Evolutionary conservation across 495 filamentous ascomycete species (phyloP).

Genomic region (Cryomyces antarcticus): DNA sequence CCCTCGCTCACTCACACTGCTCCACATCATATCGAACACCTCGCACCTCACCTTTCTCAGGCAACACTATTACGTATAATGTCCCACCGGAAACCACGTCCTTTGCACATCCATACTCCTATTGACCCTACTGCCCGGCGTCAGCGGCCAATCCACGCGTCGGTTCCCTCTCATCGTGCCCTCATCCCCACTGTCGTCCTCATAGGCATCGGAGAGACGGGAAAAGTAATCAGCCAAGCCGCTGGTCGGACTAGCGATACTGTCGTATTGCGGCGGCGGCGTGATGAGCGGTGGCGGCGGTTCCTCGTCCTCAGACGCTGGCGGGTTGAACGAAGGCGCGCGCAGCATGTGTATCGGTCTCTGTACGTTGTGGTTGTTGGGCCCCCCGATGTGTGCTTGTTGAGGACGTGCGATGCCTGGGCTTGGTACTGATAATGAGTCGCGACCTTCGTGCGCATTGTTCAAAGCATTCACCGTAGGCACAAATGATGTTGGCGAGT

Average conservation of each 20-base stretch:
- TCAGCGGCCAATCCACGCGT: slow-evolving; percentile 45
- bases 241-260: slow-evolving; percentile 49
- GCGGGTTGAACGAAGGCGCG: slow-evolving; percentile 75
- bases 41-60: too few species aligned
- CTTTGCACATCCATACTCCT: slow-evolving; percentile 41
- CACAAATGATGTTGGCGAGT: slow-evolving; percentile 22
- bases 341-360: slow-evolving; percentile 80
- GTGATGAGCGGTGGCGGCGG: slow-evolving; percentile 72
- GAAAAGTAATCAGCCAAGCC: slow-evolving; percentile 84
- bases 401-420: slow-evolving; percentile 16
- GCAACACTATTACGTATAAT: slow-evolving; percentile 1
- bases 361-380: slow-evolving; percentile 10
- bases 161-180: slow-evolving; percentile 14
- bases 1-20: too few species aligned
- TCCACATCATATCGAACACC: too few species aligned
- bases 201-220: slow-evolving; percentile 39
- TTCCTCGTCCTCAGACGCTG: slow-evolving; percentile 70
- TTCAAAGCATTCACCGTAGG: slow-evolving; percentile 21
- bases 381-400: slow-evolving; percentile 17
- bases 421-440: slow-evolving; percentile 17
- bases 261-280: slow-evolving; percentile 75
- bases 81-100: slow-evolving; percentile 13
- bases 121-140: slow-evolving; percentile 45
- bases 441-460: slow-evolving; percentile 3
- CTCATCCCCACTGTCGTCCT: slow-evolving; percentile 32